phyloP scores from a whole-genome alignment of 495 filamentous ascomycete genomes.

The Penicillium atrosanguineum region DNA sequence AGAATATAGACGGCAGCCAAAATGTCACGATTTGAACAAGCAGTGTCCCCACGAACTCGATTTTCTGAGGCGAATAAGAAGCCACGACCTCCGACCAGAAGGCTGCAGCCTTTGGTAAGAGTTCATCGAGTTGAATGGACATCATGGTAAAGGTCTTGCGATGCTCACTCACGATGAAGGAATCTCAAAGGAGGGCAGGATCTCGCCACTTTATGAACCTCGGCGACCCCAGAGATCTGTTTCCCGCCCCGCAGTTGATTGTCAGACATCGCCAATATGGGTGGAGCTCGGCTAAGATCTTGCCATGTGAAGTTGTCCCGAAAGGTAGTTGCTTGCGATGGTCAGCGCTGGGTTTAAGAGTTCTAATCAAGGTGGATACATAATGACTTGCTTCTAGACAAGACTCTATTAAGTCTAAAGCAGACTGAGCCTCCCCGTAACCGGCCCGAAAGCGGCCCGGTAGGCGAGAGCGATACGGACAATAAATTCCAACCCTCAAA shows the following conservation, averaged over 20 bases:
- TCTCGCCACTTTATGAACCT: constrained; percentile 13
- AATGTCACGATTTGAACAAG: constrained; percentile 47
- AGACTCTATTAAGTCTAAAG: not conserved
- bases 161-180: not conserved
- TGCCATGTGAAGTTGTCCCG: constrained; percentile 17
- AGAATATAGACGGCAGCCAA: constrained; percentile 48
- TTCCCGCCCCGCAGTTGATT: constrained; percentile 19
- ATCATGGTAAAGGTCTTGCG: constrained; percentile 1
- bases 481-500: not conserved
- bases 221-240: constrained; percentile 16
- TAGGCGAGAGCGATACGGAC: not conserved
- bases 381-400: not conserved
- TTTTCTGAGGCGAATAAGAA: constrained; percentile 25
- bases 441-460: constrained; percentile 7
- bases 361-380: not conserved
- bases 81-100: constrained; percentile 28
- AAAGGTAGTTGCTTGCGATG: not conserved
- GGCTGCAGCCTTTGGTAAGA: not conserved
- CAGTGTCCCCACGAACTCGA: constrained; percentile 48
- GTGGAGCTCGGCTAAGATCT: constrained; percentile 13
- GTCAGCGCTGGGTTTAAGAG: not conserved
- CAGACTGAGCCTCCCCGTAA: not conserved
- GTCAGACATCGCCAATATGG: constrained; percentile 6
- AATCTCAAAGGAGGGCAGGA: not conserved
- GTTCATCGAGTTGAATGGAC: not conserved